Evolutionary conservation across 2,329 filamentous ascomycete genomes (phyloP), one percentile per base, ranked within the genome.

Genomic region (Biscogniauxia sp.): DNA sequence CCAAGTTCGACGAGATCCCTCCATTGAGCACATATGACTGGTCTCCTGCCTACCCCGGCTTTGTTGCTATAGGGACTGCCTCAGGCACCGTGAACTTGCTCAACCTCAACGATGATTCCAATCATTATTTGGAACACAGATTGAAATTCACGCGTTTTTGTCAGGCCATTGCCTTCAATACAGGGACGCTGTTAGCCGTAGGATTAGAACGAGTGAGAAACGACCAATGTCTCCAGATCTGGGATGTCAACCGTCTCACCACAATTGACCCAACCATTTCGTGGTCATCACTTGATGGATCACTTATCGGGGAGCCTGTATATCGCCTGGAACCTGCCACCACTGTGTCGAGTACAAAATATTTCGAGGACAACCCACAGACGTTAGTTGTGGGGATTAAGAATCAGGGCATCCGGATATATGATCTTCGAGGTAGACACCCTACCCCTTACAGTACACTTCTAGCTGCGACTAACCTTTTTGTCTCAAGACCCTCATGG

Each of bases 151-250:
- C 90, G 57, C 84, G 92, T 52, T 89, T 89, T 51, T 94, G 90
- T 69, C 92, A 94, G 69, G 90, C 91, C 0, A 90, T 95, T 50
- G 88, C 91, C 3, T 93, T 95, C 76, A 94, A 88, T 70, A 87
- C 85, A 3, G 82, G 80, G 5, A 88, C 89, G 19, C 80, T 90
- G 59, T 78, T 96, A 56, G 92, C 91, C 9, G 90, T 93, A 26
- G 92, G 90, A 1, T 79, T 95, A 56, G 92, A 95, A 69, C 84
- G 90, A 67, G 91, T 93, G 23, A 85, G 92, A 32, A 93, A 91
- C 75, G 92, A 95, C 71, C 86, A 89, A 64, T 93, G 90, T 68
- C 81, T 96, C 54, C 91, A 94, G 69, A 88, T 95, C 28, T 95
- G 91, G 84, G 91, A 96, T 73, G 82, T 93, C 58, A 88, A 85